Base-by-base conservation (phyloP, 2,329 filamentous ascomycete species). In the Chlorencoelia australis region DNA sequence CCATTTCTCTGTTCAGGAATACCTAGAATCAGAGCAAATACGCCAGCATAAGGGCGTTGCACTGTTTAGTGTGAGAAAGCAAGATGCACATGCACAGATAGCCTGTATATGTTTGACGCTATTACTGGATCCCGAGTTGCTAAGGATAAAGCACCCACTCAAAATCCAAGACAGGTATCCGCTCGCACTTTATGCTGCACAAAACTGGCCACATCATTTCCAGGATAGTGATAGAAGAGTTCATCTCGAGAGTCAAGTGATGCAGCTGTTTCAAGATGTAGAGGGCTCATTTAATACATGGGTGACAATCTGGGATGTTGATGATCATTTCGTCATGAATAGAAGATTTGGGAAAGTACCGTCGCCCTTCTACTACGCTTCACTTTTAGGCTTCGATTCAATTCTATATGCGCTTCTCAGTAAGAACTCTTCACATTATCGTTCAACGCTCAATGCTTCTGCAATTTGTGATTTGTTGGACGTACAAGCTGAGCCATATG, bases 1-100 rank as follows among this genome's bases (percentile, higher is more conserved):
- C 7, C 53, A 59, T 46, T 53, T 49, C 17, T 55, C 51, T 7
- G 49, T 55, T 15, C 53, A 52, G 36, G 51, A 57, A 29, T 58
- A 55, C 35, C 42, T 57, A 5, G 35, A 28, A 11, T 57, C 54
- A 30, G n/a, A 37, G 14, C 44, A 40, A 13, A 33, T 21, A 10
- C 30, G 18, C 11, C 50, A 17, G 16, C 40, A 5, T n/a, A 35
- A 15, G 17, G n/a, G n/a, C n/a, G 30, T n/a, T 22, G 35, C 14
- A 10, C 20, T 3, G 13, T 28, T 35, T 24, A 17, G 13, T 34
- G 51, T 36, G 13, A 38, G 25, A 29, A 45, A 10, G 25, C 16
- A 11, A 8, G 22, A 14, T 30, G 42, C 45, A 3, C 40, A 42
- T 7, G 16, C 26, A 13, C 41, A 26, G 9, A 48, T 53, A 17